Percentiles rank a stretch among this genome's conserved stretches.
These are phyloP conservation scores for Acanthamoeba rhysodes DNA, from an alignment of 208 protist species.

Conservation along the genomic window DNA sequence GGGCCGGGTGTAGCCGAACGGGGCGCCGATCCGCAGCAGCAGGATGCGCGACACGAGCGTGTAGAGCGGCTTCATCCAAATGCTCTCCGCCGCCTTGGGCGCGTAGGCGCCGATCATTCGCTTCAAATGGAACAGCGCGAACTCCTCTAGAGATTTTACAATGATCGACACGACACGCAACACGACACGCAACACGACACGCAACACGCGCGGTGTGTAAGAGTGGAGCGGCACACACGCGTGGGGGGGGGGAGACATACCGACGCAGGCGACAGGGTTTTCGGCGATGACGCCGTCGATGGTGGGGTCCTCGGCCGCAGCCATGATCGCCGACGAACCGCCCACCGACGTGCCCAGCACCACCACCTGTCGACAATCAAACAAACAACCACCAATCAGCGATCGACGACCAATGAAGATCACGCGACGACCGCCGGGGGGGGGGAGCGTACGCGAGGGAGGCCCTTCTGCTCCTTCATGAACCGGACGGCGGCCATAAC, in stretches of 20 bases:
- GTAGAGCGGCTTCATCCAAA: conserved; percentile 66
- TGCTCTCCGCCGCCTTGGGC: conserved; percentile 5
- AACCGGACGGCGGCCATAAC: conserved; percentile 92
- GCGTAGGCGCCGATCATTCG: conserved; percentile 39
- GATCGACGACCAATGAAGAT: too few species aligned
- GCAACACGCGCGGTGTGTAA: too few species aligned
- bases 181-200: too few species aligned
- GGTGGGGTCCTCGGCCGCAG: conserved; percentile 91
- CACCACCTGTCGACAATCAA: conserved; percentile 83
- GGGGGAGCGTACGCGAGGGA: conserved; percentile 71
- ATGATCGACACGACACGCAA: too few species aligned
- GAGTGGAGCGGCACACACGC: too few species aligned
- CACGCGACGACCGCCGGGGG: neutral
- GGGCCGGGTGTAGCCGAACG: conserved; percentile 44
- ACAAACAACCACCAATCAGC: too few species aligned
- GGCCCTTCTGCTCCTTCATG: conserved; percentile 90
- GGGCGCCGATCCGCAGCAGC: conserved; percentile 19
- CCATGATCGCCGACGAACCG: conserved; percentile 94
- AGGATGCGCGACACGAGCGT: conserved; percentile 44
- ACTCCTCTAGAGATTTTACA: too few species aligned
- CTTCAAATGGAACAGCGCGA: conserved; percentile 71
- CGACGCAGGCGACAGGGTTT: conserved; percentile 93
- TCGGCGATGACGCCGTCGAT: conserved; percentile 94
- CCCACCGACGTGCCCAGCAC: conserved; percentile 94
- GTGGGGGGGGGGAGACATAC: conserved; percentile 79